Evolutionary conservation across 2,329 filamentous ascomycete genomes (phyloP), one percentile per base, ranked within the genome.

Genomic region (Alternaria hordeiaustralica): DNA sequence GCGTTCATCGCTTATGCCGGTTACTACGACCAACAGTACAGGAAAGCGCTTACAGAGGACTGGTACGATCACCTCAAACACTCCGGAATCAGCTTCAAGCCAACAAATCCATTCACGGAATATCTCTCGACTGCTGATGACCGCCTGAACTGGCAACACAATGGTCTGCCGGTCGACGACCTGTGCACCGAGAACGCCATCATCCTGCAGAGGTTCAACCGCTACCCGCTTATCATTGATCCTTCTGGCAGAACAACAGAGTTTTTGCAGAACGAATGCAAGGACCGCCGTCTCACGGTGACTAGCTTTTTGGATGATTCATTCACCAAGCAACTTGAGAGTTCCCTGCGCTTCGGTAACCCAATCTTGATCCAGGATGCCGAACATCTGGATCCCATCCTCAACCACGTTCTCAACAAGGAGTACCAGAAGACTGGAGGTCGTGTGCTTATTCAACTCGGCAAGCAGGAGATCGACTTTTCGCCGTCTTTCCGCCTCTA

Each of bases 141-240:
- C 83, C 89, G 96, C 67, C 87, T 99, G 33, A 88, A 92, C 67
- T 99, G 96, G 96, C 96, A 99, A 83, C 91, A 94, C 73, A 93
- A 99, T 78, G 91, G 91, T 15, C 84, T 99, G 54, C 96, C 96
- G 3, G 95, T 97, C 5, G 96, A 99, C 78, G 96, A 99, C 77
- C 87, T 99, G 44, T 99, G 96, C 86, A 99, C 96, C 0, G 96
- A 99, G 81, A 99, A 99, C 76, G 96, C 96, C 47, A 97, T 99
- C 75, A 91, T 99, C 70, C 88, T 99, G 65, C 94, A 98, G 84
- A 90, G 96, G 62, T 99, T 97, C 89, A 99, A 99, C 84, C 89
- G 96, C 68, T 99, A 99, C 80, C 96, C 96, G 47, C 88, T 99
- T 64, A 98, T 99, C 80, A 97, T 99, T 78, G 96, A 99, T 80